A percentile compares a stretch with the other conserved stretches of the same genome.
Evolutionary conservation across 2,329 filamentous ascomycete genomes (phyloP).

Genomic region (Xylaria sp.): DNA sequence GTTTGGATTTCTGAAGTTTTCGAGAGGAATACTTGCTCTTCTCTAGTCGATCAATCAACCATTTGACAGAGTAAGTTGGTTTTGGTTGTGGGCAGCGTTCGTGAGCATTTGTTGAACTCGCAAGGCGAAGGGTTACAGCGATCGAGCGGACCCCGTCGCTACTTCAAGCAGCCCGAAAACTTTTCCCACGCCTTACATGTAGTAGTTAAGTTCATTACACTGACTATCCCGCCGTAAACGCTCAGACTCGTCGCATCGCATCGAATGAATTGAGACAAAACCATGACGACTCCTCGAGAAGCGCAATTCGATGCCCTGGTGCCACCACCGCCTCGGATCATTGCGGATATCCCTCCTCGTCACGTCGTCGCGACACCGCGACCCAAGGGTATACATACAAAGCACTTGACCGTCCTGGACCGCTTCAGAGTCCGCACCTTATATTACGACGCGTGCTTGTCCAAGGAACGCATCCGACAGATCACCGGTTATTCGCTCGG

Average conservation of each 20-base stretch:
- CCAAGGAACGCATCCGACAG: slow-evolving; percentile 42
- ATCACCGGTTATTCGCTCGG: slow-evolving; percentile 46
- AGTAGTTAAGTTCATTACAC: too few species aligned
- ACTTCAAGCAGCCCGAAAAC: slow-evolving; percentile 40
- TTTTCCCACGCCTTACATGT: slow-evolving; percentile 36
- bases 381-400: slow-evolving; percentile 45
- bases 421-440: slow-evolving; percentile 46
- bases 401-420: slow-evolving; percentile 45
- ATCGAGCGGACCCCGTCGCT: neutral
- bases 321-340: slow-evolving; percentile 30
- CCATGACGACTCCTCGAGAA: slow-evolving; percentile 2
- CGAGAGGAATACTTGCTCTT: neutral
- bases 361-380: slow-evolving; percentile 17
- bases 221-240: neutral
- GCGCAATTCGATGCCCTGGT: slow-evolving; percentile 17
- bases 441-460: slow-evolving; percentile 44
- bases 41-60: too few species aligned
- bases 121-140: neutral
- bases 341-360: slow-evolving; percentile 10
- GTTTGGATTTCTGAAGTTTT: neutral
- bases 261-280: neutral
- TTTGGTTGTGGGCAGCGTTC: neutral
- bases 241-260: neutral
- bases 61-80: neutral
- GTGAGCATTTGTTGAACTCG: neutral